Conservation (phyloP, 140 eudicot genomes). For the Senecio squalidus region DNA sequence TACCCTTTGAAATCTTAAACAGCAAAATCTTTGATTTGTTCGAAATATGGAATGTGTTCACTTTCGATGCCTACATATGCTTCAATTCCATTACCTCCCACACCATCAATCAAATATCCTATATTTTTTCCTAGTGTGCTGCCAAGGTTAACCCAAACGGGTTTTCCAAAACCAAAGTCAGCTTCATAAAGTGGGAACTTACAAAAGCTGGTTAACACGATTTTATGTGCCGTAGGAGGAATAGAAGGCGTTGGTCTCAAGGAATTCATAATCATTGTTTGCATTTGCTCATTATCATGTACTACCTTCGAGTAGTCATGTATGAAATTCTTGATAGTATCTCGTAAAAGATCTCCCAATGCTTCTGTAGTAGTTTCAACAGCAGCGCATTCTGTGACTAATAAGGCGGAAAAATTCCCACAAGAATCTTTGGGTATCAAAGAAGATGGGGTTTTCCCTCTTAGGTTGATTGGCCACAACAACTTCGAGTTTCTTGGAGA, state of each 20-base stretch:
- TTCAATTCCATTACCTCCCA: background rate
- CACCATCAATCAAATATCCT: background rate
- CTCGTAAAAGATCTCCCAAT: background rate
- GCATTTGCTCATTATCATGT: background rate
- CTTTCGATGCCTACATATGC: background rate
- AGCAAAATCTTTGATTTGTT: background rate
- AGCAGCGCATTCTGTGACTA: background rate
- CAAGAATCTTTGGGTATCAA: background rate
- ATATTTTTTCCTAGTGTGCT: background rate
- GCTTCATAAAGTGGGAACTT: background rate
- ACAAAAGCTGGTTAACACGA: background rate
- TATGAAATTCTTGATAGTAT: background rate
- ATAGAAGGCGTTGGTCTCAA: background rate
- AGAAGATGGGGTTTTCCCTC: conserved; percentile 6
- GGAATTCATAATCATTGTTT: background rate
- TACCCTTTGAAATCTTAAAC: too few relatives aligned
- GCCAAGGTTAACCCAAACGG: background rate
- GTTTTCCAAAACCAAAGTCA: background rate
- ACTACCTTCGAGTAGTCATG: background rate
- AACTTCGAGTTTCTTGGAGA: background rate
- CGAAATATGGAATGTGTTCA: background rate
- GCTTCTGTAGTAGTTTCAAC: background rate
- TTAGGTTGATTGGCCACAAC: background rate
- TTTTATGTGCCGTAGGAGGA: background rate
- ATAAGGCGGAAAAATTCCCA: background rate